A percentile compares a stretch with the other conserved stretches of the same genome.
These are phyloP conservation scores for Aspergillus ochraceoroseus DNA, from an alignment of 2,329 filamentous ascomycete genomes.

Conservation along the genomic window DNA sequence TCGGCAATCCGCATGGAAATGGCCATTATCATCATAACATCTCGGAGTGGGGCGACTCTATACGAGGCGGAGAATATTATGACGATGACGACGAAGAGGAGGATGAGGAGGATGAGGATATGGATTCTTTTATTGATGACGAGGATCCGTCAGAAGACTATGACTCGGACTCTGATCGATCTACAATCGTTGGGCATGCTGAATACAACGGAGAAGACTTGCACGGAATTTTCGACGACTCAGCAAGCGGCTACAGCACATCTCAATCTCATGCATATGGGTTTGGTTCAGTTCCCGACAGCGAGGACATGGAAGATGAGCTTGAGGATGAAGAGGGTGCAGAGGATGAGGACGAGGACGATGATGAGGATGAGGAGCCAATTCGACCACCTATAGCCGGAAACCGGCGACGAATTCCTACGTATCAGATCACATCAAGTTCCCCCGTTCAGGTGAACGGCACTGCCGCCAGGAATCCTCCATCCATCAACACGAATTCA, in stretches of 20 bases:
- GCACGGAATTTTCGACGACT: slow-evolving; percentile 12
- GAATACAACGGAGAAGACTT: slow-evolving; percentile 12
- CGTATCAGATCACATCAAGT: slow-evolving; percentile 12
- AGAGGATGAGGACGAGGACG: slow-evolving; percentile 17
- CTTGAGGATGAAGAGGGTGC: slow-evolving; percentile 13
- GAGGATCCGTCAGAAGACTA: slow-evolving; percentile 23
- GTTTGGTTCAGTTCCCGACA: slow-evolving; percentile 10
- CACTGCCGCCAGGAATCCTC: not conserved
- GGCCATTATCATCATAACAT: not conserved
- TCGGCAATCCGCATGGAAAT: not conserved
- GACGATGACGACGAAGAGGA: slow-evolving; percentile 23
- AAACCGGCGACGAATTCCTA: slow-evolving; percentile 16
- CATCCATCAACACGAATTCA: not conserved
- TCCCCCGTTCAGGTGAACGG: slow-evolving; percentile 12
- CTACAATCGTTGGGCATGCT: slow-evolving; percentile 30
- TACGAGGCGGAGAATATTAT: slow-evolving; percentile 5
- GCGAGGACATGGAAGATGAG: slow-evolving; percentile 15
- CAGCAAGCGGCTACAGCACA: slow-evolving; percentile 19
- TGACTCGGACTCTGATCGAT: slow-evolving; percentile 31
- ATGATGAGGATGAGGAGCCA: slow-evolving; percentile 21
- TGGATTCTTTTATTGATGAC: slow-evolving; percentile 37
- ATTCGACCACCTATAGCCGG: slow-evolving; percentile 18
- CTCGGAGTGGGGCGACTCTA: slow-evolving; percentile 1
- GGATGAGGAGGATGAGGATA: slow-evolving; percentile 32
- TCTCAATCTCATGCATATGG: slow-evolving; percentile 8